Base-by-base conservation (phyloP, 108 stramenopile species). In the Discostella stelligeroides region DNA sequence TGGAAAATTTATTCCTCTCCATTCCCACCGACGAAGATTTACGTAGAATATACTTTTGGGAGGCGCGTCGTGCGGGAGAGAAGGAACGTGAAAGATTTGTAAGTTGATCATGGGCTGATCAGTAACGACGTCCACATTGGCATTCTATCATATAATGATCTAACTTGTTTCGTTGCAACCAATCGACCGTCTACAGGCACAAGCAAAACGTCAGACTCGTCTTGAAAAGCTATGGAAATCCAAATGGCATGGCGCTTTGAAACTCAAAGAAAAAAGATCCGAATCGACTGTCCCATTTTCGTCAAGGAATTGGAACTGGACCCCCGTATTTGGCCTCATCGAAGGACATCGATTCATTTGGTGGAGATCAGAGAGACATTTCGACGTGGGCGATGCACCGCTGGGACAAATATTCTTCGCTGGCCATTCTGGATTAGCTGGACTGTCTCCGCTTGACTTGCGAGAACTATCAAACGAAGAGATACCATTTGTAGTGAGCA, bases 11-110 rank as follows among this genome's bases (percentile, higher is more conserved):
- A 20, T 71, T 95, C 42, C 71, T 77, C 0, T 82, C 84, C 21
- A 66, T 95, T 9, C 94, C 94, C 11, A 95, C 90, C 0, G 83
- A 85, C 45, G 94, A 95, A 78, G 94, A 95, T 59, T 66, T 95
- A 18, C 77, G 91, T 0, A 74, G 81, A 50, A 72, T 88, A 23
- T 92, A 91, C 60, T 95, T 89, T 61, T 95, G 91, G 91, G 90
- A 95, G 63, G 82, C 73, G 34, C 64, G 78, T 5, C 70, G 88
- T 34, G 51, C 72, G 20, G 82, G 85, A 13, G 80, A 85, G 55
- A 60, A 55, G 9, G 84, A 86, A 51, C 62, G 79, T 18, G 81
- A 87, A 61, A 79, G 68, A 40, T 72, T 70, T 63, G 82, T 64
- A 49, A 64, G 63, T 50, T 38, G n/a, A 39, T 41, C n/a, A 58